Base-by-base conservation (phyloP, 805 yeast species). In the Yarrowia sp. region DNA sequence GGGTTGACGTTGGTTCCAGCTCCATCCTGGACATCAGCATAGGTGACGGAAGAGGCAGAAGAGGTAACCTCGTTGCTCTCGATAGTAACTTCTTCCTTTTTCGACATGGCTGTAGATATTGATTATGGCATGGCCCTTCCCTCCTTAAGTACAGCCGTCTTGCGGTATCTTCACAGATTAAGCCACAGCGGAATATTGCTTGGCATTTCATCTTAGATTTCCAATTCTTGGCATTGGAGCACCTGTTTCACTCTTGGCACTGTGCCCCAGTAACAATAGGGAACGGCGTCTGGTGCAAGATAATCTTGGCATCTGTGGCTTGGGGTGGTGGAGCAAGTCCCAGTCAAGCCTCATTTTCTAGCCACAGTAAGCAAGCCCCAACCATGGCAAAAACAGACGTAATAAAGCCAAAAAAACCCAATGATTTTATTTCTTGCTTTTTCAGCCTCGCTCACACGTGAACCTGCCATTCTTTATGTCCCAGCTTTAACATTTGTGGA, bases 1-100 rank as follows among this genome's bases (percentile, higher is more conserved):
- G 67, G 75, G 75, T 60, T 45, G 2, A 3, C 8, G 36, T 55
- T 32, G 1, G 39, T 41, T 31, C 62, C 62, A 4, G 62, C 38
- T 41, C 62, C 62, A 15, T 55, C 48, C 14, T 4, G 31, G 31
- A 55, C 31, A 11, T 51, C 58, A 10, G 32, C 15, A 7, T 51
- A 38, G 35, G 58, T 51, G 58, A 36, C 22, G 8, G 43, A 36
- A 18, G 58, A 51, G 58, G 58, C 58, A 1, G 43, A 51, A 38
- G 58, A 51, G 10, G 5, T n/a, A 33, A 51, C 15, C 10, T 51
- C 58, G 4, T 38, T 17, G 8, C 18, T 14, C 33, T 51, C 58
- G 10, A 51, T 33, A 3, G 32, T 1, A 13, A 36, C 13, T 5
- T 51, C 10, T n/a, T 51, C 58, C 33, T 51, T 51, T 36, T 51